Evolutionary conservation across 2,329 filamentous ascomycete species (phyloP), one percentile per base, ranked within the genome.

Genomic region (Arachnopeziza araneosa): DNA sequence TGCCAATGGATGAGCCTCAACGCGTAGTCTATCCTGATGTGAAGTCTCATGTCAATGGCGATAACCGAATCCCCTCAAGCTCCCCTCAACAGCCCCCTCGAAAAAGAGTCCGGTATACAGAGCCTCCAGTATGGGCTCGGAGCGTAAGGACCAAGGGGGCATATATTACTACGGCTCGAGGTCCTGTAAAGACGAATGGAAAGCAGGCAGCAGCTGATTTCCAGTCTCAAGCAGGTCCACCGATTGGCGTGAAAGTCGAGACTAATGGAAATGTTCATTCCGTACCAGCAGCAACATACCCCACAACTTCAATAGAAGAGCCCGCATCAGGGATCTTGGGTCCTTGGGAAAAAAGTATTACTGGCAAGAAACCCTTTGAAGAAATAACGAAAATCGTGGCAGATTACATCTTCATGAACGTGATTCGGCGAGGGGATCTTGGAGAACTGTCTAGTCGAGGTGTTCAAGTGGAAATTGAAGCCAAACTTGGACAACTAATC

Each of bases 381-480:
- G 87, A 93, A 62, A 75, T 95, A 12, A 85, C 86, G n/a, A 88
- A 86, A 68, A 73, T 80, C 21, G 81, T 96, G n/a, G 90, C 88
- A 63, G 90, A 96, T 71, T 96, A 92, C 68, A 77, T 97, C 12
- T 96, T 87, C 71, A 73, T 83, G 54, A 80, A 88, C 58, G 87
- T 95, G 21, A 80, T 95, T 7, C 78, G 81, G 56, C 85, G 86
- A 62, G 79, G 82, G n/a, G 84, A 90, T 65, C 79, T 86, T 48
- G 81, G 81, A 32, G 85, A 89, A 66, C 82, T 89, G 22, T 75
- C 78, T 19, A 82, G 82, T 56, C 80, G 83, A 19, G 85, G 85
- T 7, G 87, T 92, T 17, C 83, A 91, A 62, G 86, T 97, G 57
- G 95, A 99, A 75, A 90, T 99, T 58, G 95, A 99, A 76, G 95